These are phyloP conservation scores for Bullera alba DNA, from an alignment of 768 basidiomycete genomes.

Conservation along the genomic window DNA sequence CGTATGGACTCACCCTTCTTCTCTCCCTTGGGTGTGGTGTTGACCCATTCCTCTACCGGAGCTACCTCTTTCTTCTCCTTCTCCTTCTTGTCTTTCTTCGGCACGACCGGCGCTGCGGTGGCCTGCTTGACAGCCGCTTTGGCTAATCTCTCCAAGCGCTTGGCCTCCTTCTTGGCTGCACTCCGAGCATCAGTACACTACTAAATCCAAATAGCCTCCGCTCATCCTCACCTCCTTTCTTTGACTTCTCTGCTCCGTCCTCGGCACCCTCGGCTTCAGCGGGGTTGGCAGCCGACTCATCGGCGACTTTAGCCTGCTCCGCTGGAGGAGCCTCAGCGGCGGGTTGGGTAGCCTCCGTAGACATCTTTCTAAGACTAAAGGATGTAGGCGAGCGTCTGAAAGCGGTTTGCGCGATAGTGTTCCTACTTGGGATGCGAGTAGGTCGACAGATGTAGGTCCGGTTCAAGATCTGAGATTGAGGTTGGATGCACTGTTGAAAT, in stretches of 20 bases:
- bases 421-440: neutral
- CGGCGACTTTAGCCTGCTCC: slow-evolving; percentile 14
- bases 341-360: slow-evolving; percentile 13
- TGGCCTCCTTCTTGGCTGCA: slow-evolving; percentile 77
- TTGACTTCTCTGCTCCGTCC: slow-evolving; percentile 10
- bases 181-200: neutral
- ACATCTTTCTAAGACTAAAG: slow-evolving; percentile 6
- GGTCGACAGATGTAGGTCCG: neutral
- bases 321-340: slow-evolving; percentile 11
- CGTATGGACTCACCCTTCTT: slow-evolving; percentile 68
- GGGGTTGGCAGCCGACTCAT: slow-evolving; percentile 1
- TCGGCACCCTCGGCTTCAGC: slow-evolving; percentile 12
- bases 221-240: slow-evolving; percentile 13
- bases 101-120: slow-evolving; percentile 49
- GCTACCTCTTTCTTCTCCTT: slow-evolving; percentile 63
- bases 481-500: neutral
- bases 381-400: neutral
- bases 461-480: neutral
- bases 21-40: slow-evolving; percentile 78
- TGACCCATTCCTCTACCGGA: slow-evolving; percentile 60
- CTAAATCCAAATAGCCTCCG: neutral
- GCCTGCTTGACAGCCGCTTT: slow-evolving; percentile 50
- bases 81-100: slow-evolving; percentile 62
- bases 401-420: neutral
- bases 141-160: slow-evolving; percentile 50